Percentiles rank a stretch among this genome's conserved stretches.
These are phyloP conservation scores for Malus sylvestris DNA, from an alignment of 306 rosid species.

Conservation along the genomic window DNA sequence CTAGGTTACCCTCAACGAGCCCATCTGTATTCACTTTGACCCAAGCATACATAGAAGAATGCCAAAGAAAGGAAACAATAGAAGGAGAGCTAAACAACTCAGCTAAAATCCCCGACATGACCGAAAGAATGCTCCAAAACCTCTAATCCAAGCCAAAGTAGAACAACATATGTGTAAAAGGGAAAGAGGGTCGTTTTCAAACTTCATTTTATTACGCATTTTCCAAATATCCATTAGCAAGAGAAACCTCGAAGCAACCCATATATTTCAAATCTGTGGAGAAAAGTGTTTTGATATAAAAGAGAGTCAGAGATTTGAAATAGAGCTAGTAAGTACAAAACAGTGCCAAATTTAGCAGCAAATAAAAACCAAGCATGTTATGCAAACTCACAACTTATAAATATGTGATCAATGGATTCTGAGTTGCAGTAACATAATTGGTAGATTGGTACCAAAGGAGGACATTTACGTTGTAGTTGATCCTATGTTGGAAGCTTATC, in stretches of 20 bases:
- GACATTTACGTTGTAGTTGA: too few species aligned
- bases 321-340: not conserved
- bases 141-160: not conserved
- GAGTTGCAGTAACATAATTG: not conserved
- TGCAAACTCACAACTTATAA: not conserved
- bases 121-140: not conserved
- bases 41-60: not conserved
- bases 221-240: not conserved
- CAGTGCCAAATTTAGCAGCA: not conserved
- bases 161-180: not conserved
- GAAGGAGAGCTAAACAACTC: not conserved
- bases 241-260: not conserved
- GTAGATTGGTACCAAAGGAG: too few species aligned
- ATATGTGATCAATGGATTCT: not conserved
- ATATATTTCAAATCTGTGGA: not conserved
- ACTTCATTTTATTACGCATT: not conserved
- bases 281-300: not conserved
- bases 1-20: not conserved
- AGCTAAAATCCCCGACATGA: not conserved
- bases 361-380: not conserved
- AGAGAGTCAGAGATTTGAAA: not conserved
- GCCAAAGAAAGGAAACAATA: not conserved
- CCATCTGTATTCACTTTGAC: not conserved
- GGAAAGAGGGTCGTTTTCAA: too few species aligned
- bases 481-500: not conserved